Base-by-base conservation (phyloP, 2,329 filamentous ascomycete species). In the Purpureocillium lavendulum region DNA sequence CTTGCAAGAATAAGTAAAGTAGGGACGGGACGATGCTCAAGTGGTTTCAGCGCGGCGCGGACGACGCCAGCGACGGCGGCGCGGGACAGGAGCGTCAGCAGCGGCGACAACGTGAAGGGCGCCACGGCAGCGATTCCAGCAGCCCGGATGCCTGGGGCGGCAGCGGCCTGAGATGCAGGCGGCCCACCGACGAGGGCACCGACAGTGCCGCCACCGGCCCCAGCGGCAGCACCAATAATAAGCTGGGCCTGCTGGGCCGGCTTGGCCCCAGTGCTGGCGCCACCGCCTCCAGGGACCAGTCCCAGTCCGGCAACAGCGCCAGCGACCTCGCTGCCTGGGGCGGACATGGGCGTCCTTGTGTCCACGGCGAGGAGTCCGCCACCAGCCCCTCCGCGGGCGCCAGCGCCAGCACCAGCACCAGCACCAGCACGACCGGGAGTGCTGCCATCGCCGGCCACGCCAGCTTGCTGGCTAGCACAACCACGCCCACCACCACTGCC, bases 1-100 rank as follows among this genome's bases (percentile, higher is more conserved):
- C n/a, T n/a, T n/a, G n/a, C 5, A 26, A 10, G 21, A 26, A 26
- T 26, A 26, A 26, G 21, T 5, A 26, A 26, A 5, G 21, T 26
- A 6, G 21, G 21, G 6, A 26, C 21, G 21, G 44, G 35, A 50
- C 40, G 42, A 42, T 49, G 36, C 36, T 54, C 45, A 49, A 38
- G 38, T 55, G 54, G 57, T 51, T 55, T 44, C 53, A 56, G 45
- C 54, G 46, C 46, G 39, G 48, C 43, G 46, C 51, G 40, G 48
- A 53, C n/a, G 21, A 26, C 21, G 21, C 21, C 21, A 10, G 10
- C 21, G 21, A 26, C 21, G 21, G 6, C 21, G 21, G 6, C n/a
- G n/a, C n/a, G n/a, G 21, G 21, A 5, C 21, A 26, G 21, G 21
- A 26, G 21, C 21, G 21, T 6, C 21, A 10, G 10, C 47, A 43